Percentiles rank a stretch among this genome's conserved stretches.
These are phyloP conservation scores for Tinospora cordifolia DNA, from an alignment of 164 flowering plant genomes.

Conservation along the genomic window DNA sequence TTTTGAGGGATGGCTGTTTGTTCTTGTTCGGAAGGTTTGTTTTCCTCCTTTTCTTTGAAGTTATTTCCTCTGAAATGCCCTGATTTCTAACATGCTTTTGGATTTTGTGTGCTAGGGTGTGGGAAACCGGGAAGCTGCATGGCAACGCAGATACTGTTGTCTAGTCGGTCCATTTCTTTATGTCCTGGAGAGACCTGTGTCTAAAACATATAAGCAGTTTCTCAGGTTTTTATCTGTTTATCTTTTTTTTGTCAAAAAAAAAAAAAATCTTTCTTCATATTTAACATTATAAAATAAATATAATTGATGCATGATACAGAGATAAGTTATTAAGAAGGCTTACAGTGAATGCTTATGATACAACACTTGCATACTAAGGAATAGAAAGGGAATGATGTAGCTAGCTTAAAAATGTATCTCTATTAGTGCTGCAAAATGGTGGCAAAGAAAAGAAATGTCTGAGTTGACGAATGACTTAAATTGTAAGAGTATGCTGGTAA, in stretches of 20 bases:
- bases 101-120: slow-evolving; percentile 52
- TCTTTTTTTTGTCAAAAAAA: too few species aligned
- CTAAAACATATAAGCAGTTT: slow-evolving; percentile 73
- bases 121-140: slow-evolving; percentile 90
- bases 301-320: not conserved
- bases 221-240: slow-evolving; percentile 44
- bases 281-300: not conserved
- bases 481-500: not conserved
- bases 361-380: not conserved
- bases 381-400: too few species aligned
- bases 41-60: not conserved
- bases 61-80: not conserved
- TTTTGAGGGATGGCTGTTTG: slow-evolving; percentile 85
- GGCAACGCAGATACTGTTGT: slow-evolving; percentile 82
- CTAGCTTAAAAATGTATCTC: not conserved
- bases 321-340: too few species aligned
- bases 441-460: not conserved
- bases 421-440: not conserved
- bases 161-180: slow-evolving; percentile 84
- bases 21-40: slow-evolving; percentile 76
- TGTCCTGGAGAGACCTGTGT: slow-evolving; percentile 64
- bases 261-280: slow-evolving; percentile 11
- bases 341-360: not conserved
- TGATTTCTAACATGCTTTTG: slow-evolving; percentile 3
- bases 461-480: not conserved